Conservation (phyloP, 352 stramenopile species). For the Globisporangium uncinulatum region DNA sequence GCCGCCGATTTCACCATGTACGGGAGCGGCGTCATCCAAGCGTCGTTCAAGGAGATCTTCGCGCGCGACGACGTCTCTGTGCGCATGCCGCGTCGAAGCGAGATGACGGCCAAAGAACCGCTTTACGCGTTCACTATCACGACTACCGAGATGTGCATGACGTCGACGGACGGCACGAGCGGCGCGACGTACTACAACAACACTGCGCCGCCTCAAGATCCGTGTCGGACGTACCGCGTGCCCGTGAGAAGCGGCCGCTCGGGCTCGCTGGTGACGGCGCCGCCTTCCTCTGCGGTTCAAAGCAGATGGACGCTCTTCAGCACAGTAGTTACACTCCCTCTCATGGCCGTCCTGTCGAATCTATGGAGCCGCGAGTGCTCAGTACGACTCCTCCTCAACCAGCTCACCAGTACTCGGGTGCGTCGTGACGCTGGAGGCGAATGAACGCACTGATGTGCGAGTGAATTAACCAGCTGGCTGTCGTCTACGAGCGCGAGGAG, state of each 20-base stretch:
- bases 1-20: neutral
- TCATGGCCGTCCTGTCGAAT: neutral
- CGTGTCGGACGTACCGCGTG: neutral
- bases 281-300: neutral
- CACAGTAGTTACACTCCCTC: neutral
- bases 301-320: constrained; percentile 1
- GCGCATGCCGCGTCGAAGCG: neutral
- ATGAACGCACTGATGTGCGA: too few species aligned
- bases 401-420: too few species aligned
- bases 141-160: neutral
- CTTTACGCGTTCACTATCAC: neutral
- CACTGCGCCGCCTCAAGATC: neutral
- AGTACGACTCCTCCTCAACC: too few species aligned
- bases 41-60: constrained; percentile 2
- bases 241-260: neutral
- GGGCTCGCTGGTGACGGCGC: neutral
- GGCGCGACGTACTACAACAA: neutral
- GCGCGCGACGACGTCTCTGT: neutral
- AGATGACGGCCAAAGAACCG: neutral
- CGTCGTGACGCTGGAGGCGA: too few species aligned
- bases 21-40: neutral
- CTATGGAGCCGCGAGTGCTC: too few species aligned
- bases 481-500: too few species aligned
- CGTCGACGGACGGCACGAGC: neutral
- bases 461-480: too few species aligned